Base-by-base conservation (phyloP, 2,329 filamentous ascomycete genomes). In the Fusarium albosuccineum region DNA sequence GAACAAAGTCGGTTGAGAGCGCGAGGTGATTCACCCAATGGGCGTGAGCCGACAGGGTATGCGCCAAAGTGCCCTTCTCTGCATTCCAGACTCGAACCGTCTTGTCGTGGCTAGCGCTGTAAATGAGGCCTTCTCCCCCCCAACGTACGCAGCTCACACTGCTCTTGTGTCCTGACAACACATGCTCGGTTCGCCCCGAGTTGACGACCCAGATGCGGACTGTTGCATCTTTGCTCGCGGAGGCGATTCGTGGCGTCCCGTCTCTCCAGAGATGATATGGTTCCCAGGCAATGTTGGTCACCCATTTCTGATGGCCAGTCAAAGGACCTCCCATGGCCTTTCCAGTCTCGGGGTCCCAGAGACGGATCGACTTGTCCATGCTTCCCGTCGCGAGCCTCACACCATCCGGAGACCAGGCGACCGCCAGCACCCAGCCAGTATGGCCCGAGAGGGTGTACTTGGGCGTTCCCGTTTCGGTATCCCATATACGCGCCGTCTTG, bases 21-120 rank as follows among this genome's bases (percentile, higher is more conserved):
- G 96, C 94, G 22, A 99, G 86, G 75, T 97, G 93, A 76, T 99
- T 99, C 30, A 99, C 92, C 89, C 95, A 97, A 76, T 98, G 96
- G 1, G 92, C 93, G 76, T 99, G 97, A 2, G 91, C 85, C 17
- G 87, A 88, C 9, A 98, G 82, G 0, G 91, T 94, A 77, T 96
- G 92, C 54, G 93, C 83, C 22, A 97, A 82, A 3, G 90, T 93
- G 30, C 95, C 96, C 66, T 91, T 89, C 39, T 86, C 85, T 1
- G 92, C 88, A 73, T 96, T 90, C 94, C 95, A 99, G 5, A 97
- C 88, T 71, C 95, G 94, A 70, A 98, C 88, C 1, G 91, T 95
- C 83, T 97, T 97, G 82, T 97, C 95, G 76, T 97, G 94, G 34
- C 92, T 97, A 17, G 88, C 88, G 8, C 92, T 93, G 81, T 96